Evolutionary conservation across 139 green algal genomes (phyloP), one percentile per base, ranked within the genome.

Genomic region (Eudorina sp.): DNA sequence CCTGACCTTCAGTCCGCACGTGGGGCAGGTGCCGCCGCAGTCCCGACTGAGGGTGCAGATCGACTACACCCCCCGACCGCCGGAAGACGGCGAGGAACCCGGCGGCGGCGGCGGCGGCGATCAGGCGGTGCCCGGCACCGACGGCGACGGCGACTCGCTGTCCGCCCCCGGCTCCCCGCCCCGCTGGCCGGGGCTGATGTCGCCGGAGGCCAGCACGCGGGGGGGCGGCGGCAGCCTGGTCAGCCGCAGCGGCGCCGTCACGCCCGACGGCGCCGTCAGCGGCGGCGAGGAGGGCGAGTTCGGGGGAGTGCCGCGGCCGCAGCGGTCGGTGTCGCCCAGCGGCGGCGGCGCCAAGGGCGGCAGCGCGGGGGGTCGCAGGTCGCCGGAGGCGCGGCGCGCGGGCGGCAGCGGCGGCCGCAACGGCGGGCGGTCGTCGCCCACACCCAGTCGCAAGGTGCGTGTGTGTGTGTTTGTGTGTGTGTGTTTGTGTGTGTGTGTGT

Each of bases 1-100:
- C 69, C 73, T 96, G 9, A 88, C 77, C 7, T 90, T 95, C 80
- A 92, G 85, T 82, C 92, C 92, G 1, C 89, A 94, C 38, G 89
- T 95, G 53, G 92, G 81, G 1, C 68, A 86, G 62, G 55, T 95
- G 2, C 70, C 79, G 34, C 68, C 86, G 3, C 66, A 90, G 78
- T 60, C 53, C 0, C 87, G 64, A 27, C 46, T 90, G 9, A 34
- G 86, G 25, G 74, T 94, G 75, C 85, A 94, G 64, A 73, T 95
- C 53, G 85, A 91, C 40, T 94, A 91, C 77, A 46, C 74, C 21
- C 92, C 92, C 11, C 84, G 82, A 69, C 46, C 64, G 46, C 68
- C 85, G 14, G 70, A 89, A 18, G 84, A 92, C 2, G 53, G 64
- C 3, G 82, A 85, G 55, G 66, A 58, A 69, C 60, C 66, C 45